Percentiles rank a stretch among this genome's conserved stretches.
Conservation (phyloP, 73 alveolate species). For the Tetrahymena thermophila region DNA sequence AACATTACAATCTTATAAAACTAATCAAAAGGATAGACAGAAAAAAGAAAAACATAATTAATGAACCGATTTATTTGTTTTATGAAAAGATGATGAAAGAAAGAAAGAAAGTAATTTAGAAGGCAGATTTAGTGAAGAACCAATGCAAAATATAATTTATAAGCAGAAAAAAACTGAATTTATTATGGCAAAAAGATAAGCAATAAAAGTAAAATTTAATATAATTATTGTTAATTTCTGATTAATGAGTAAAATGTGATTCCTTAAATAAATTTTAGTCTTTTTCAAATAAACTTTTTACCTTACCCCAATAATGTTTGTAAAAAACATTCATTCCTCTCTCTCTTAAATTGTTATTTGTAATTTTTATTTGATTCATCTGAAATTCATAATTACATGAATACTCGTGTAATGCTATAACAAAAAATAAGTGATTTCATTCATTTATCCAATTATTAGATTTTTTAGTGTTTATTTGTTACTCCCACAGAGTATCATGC, state of each 20-base stretch:
- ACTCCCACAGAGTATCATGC: not conserved
- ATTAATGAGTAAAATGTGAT: not conserved
- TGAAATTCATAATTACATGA: too few species aligned
- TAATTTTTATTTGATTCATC: too few species aligned
- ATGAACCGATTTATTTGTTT: too few species aligned
- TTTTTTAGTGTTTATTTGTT: not conserved
- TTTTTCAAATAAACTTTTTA: not conserved
- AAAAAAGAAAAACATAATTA: too few species aligned
- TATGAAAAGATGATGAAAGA: too few species aligned
- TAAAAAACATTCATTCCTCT: not conserved
- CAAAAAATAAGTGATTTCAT: not conserved
- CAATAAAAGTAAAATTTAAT: not conserved
- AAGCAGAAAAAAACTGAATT: not conserved
- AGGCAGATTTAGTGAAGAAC: too few species aligned
- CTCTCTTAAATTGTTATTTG: not conserved
- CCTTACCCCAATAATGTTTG: not conserved
- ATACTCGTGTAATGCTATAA: not conserved
- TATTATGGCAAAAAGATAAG: not conserved
- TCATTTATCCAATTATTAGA: not conserved
- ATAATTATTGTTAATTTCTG: not conserved
- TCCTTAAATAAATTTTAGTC: not conserved
- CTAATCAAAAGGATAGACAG: too few species aligned
- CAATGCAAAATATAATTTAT: not conserved
- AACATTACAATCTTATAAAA: too few species aligned
- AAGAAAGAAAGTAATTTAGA: too few species aligned